These are phyloP conservation scores for Pseudogymnoascus pannorum DNA, from an alignment of 2,329 filamentous ascomycete species.

Conservation along the genomic window DNA sequence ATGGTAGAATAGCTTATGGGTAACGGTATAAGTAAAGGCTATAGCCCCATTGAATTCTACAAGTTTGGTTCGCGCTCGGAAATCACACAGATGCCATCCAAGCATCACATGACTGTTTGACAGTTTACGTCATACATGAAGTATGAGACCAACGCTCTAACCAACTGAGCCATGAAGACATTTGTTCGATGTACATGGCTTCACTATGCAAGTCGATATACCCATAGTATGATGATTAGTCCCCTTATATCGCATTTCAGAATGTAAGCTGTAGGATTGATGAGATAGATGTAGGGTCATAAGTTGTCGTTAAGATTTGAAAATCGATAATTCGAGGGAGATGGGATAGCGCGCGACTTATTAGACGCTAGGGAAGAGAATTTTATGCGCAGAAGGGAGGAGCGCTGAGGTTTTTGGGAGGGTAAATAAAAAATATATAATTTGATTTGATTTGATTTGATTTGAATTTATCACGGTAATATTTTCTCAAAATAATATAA, in stretches of 20 bases:
- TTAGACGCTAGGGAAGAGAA: background rate
- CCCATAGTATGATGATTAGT: no score
- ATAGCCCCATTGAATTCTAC: no score
- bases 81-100: no score
- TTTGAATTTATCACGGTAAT: no score
- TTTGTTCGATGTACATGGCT: background rate
- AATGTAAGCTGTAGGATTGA: background rate
- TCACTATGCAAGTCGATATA: background rate
- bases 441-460: no score
- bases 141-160: conserved; percentile 32
- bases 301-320: background rate
- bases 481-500: no score
- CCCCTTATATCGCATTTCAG: background rate
- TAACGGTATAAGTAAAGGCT: no score
- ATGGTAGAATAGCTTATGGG: no score
- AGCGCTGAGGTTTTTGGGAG: no score
- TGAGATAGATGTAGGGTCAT: background rate
- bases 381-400: background rate
- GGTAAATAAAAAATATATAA: no score
- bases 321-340: background rate
- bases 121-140: conserved; percentile 6
- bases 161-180: conserved; percentile 33
- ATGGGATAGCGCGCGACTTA: background rate
- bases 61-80: no score
- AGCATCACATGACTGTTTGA: background rate